Percentiles rank a stretch among this genome's conserved stretches.
Evolutionary conservation across 495 filamentous ascomycete species (phyloP).

Genomic region (Penicillium paxilli): DNA sequence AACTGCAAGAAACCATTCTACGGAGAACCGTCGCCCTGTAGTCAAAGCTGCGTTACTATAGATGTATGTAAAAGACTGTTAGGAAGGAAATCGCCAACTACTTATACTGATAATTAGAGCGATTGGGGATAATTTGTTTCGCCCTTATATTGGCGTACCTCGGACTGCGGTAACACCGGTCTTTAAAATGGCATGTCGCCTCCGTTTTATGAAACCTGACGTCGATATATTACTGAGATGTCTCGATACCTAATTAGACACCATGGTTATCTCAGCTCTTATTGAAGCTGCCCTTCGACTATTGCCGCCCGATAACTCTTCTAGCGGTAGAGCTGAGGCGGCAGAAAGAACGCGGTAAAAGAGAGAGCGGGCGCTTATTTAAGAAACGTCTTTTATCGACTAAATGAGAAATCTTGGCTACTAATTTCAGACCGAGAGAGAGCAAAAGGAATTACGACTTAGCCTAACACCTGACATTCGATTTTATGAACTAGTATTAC

Average conservation of each 20-base stretch:
- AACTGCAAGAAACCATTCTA: neutral
- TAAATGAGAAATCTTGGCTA: neutral
- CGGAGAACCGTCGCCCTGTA: neutral
- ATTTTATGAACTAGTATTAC: neutral
- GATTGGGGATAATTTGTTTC: no score
- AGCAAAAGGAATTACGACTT: neutral
- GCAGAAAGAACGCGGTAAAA: neutral
- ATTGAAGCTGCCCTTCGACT: slow-evolving; percentile 1
- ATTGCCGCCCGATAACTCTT: neutral
- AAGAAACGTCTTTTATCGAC: neutral
- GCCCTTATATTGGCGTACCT: neutral
- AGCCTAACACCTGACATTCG: neutral
- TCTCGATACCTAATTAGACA: neutral
- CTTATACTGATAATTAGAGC: no score
- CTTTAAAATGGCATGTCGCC: neutral
- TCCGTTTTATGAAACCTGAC: neutral
- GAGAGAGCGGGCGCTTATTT: neutral
- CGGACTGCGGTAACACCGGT: neutral
- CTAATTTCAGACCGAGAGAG: neutral
- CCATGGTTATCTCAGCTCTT: neutral
- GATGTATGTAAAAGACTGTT: no score
- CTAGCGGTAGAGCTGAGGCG: neutral
- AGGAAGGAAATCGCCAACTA: no score
- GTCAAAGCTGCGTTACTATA: no score
- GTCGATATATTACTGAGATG: neutral